Evolutionary conservation across 164 flowering plant species (phyloP).

Genomic region (Dillenia turbinata): DNA sequence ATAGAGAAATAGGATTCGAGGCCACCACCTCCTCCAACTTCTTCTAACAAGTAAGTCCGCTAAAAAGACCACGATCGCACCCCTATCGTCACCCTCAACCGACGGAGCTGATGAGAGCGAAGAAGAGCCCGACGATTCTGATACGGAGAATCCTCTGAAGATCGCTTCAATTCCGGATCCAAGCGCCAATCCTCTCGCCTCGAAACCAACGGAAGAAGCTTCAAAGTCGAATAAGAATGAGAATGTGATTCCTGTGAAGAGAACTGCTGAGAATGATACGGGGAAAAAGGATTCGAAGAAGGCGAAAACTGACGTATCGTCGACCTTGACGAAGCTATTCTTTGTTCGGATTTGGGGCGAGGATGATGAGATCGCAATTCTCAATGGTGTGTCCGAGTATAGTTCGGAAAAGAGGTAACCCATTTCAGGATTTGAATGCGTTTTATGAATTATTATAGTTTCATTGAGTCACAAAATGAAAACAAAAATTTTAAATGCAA

Average conservation of each 20-base stretch:
- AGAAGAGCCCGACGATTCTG: slow-evolving; percentile 5
- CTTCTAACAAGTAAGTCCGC: background rate
- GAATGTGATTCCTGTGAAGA: slow-evolving; percentile 7
- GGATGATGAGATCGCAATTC: slow-evolving; percentile 26
- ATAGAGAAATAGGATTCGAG: background rate
- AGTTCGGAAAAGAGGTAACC: slow-evolving; percentile 15
- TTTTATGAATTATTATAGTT: slow-evolving; percentile 15
- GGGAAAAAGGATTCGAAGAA: slow-evolving; percentile 10
- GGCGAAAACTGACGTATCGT: slow-evolving; percentile 12
- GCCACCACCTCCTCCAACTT: background rate
- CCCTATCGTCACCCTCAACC: slow-evolving; percentile 8
- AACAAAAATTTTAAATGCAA: too few species aligned
- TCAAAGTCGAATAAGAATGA: slow-evolving; percentile 13
- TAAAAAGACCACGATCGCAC: background rate
- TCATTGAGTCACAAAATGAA: too few species aligned
- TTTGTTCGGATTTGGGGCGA: slow-evolving; percentile 30
- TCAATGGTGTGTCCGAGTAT: slow-evolving; percentile 30
- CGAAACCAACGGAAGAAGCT: slow-evolving; percentile 29
- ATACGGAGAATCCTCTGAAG: background rate
- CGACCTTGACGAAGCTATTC: slow-evolving; percentile 16
- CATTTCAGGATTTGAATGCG: slow-evolving; percentile 10
- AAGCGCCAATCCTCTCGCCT: slow-evolving; percentile 23
- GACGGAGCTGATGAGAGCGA: slow-evolving; percentile 14
- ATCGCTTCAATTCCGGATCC: slow-evolving; percentile 6
- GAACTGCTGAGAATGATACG: background rate